Evolutionary conservation across 176 grass and related monocot genomes (phyloP).

Genomic region (Otatea glauca): DNA sequence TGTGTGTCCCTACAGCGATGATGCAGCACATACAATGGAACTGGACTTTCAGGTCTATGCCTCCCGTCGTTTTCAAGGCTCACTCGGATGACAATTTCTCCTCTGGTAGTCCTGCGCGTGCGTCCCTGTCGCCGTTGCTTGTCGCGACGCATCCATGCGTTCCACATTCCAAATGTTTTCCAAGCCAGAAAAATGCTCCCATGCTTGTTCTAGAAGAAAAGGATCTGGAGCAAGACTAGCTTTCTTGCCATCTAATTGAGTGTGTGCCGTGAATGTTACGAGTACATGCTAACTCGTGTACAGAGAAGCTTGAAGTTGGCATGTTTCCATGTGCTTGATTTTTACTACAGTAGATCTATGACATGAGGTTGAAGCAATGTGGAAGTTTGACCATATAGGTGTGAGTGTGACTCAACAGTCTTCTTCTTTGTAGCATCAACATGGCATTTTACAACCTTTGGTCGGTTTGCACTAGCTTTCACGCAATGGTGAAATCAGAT

Average conservation of each 20-base stretch:
- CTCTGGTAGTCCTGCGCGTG: neutral
- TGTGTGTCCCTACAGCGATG: conserved; percentile 32
- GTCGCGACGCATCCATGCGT: conserved; percentile 22
- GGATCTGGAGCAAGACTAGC: neutral
- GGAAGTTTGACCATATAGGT: neutral
- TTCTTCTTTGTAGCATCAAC: neutral
- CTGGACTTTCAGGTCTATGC: conserved; percentile 38
- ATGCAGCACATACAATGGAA: conserved; percentile 16
- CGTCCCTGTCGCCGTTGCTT: conserved; percentile 13
- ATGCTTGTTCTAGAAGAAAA: conserved; percentile 43
- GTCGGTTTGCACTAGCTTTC: neutral
- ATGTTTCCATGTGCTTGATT: neutral
- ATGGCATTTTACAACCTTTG: neutral
- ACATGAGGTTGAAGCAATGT: neutral
- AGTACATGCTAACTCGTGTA: neutral
- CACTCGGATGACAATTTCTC: neutral
- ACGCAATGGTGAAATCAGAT: neutral
- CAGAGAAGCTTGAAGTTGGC: neutral
- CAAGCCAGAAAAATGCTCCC: neutral
- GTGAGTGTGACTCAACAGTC: neutral
- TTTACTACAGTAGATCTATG: neutral
- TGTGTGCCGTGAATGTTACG: conserved; percentile 6
- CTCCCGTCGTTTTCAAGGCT: conserved; percentile 43
- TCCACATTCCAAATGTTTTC: conserved; percentile 25
- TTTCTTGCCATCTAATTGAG: neutral